Evolutionary conservation across 805 yeast genomes (phyloP), one percentile per base, ranked within the genome.

Genomic region (Starmerella sirachaensis): DNA sequence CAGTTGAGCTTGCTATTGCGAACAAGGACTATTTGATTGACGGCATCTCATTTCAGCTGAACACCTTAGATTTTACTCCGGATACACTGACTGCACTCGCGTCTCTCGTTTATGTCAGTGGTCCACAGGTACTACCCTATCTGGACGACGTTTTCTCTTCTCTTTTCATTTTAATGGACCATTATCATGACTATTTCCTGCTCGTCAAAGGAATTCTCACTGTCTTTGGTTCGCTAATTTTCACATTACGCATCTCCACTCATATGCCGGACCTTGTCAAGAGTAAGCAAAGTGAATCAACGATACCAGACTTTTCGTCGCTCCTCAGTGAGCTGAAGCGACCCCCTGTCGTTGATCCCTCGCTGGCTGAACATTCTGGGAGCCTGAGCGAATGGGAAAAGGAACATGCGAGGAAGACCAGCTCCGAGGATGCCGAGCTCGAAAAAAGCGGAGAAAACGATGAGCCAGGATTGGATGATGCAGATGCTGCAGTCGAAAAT

Each of bases 11-110:
- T 41, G 64, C 91, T 2, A 50, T 66, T 25, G 74, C 72, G 18
- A 88, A 85, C 54, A 67, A 75, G 40, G 95, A 88, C 50, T 86
- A 86, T 52, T 57, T 88, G 14, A 62, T 85, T 12, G 96, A 91
- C 53, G 61, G 84, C 0, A 62, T 85, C n/a, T 78, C 93, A 3
- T 57, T 74, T 20, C 71, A 69, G 44, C 61, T 91, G 37, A 73
- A 83, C 19, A 70, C 79, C 2, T 74, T 85, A 5, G 65, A 76
- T 38, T 68, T 88, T 5, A 70, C 84, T 1, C 88, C 94, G 2
- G 66, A 84, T 8, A 69, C 84, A 3, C 68, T 81, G 1, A 74
- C 76, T 0, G 74, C 86, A 3, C 60, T 88, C 27, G 66, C 78
- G 31, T 76, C 83, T 3, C 59, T 88, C 31, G 65, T 83, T 20